Evolutionary conservation across 495 filamentous ascomycete genomes (phyloP).

Genomic region (Hypoxylon lienhwacheense): DNA sequence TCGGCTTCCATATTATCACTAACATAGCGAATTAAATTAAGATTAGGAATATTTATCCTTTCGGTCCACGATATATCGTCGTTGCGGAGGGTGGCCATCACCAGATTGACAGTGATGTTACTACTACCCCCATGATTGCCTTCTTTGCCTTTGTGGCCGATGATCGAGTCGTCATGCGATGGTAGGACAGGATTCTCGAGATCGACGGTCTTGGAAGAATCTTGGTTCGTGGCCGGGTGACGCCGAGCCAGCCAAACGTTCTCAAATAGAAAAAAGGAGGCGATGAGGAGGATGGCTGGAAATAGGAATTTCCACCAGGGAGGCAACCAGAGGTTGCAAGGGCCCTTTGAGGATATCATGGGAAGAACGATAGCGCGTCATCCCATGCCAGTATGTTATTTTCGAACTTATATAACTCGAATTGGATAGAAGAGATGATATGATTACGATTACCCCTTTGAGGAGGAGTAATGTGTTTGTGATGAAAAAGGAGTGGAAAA

Average conservation of each 20-base stretch:
- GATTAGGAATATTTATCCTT: slow-evolving; percentile 53
- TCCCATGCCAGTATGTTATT: slow-evolving; percentile 2
- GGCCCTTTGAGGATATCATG: slow-evolving; percentile 22
- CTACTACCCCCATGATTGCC: too few species aligned
- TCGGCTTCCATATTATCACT: slow-evolving; percentile 63
- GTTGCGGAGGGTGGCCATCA: slow-evolving; percentile 57
- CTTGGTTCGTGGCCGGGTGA: background rate
- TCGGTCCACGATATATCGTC: slow-evolving; percentile 67
- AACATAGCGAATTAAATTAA: slow-evolving; percentile 64
- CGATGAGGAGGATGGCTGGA: slow-evolving; percentile 9
- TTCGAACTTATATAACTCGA: background rate
- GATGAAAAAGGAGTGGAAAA: background rate
- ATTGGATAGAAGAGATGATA: background rate
- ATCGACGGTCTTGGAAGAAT: slow-evolving; percentile 1
- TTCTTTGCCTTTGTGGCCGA: background rate
- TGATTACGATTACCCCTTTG: background rate
- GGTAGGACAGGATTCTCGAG: too few species aligned
- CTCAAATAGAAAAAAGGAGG: slow-evolving; percentile 7
- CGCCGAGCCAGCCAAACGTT: slow-evolving; percentile 6
- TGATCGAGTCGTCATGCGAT: background rate
- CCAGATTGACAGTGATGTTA: slow-evolving; percentile 47
- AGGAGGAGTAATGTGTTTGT: background rate
- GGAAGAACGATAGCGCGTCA: slow-evolving; percentile 15
- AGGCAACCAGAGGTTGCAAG: slow-evolving; percentile 19
- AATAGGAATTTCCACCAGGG: slow-evolving; percentile 20